Evolutionary conservation across 345 rosid genomes (phyloP), one percentile per base, ranked within the genome.

Genomic region (Salix udensis): DNA sequence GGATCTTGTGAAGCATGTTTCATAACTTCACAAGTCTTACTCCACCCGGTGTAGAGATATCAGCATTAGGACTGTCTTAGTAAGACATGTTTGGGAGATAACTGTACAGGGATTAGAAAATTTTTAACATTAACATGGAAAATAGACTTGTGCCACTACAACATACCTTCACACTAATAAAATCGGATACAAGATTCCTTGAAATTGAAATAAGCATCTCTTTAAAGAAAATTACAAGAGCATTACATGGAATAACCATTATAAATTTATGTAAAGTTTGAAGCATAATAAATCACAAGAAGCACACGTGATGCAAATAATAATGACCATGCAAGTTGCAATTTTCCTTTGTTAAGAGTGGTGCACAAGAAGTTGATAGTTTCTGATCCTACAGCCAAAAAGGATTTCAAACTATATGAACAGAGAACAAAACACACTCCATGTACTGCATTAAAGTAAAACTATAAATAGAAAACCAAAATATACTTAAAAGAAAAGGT

Each of bases 261-360:
- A 12, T 64, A 12, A 13, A 64, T 10, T 64, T 14, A 64, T 64
- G 18, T 64, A 64, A 64, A 64, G 16, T 44, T 39, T 36, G 37
- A 76, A 68, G 14, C 52, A 62, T n/a, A 62, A 75, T 37, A 39
- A 78, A 71, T 26, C 31, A 64, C 14, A 55, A 55, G 1, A n/a
- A 15, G n/a, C 14, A 15, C 14, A 23, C 8, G 10, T 39, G 14
- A 36, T 36, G 39, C 39, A 36, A 36, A 36, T 36, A n/a, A 50
- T 50, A 50, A 50, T 50, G 55, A 50, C 55, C 55, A 16, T 50
- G 55, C 5, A 50, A 15, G 55, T 10, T 50, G 19, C 55, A 15
- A 50, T 50, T 50, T 50, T 50, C 55, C 21, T 50, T 6, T 50
- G 55, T 50, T 4, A 50, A 15, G 55, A 50, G 21, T 18, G n/a